Conservation (phyloP, 371 early-diverging fungal genomes). For the Phascolomyces articulosus region DNA sequence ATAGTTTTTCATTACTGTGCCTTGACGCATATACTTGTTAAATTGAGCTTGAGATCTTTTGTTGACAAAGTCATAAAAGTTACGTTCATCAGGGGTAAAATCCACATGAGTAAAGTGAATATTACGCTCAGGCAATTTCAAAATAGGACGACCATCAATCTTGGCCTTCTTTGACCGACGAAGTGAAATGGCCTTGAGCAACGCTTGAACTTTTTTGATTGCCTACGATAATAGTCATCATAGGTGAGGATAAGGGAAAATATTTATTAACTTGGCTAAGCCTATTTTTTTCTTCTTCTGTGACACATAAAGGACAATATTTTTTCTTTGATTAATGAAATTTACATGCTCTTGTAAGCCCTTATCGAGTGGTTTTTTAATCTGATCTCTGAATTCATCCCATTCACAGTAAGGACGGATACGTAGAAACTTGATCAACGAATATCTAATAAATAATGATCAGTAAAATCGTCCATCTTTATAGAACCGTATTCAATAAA, state of each 20-base stretch:
- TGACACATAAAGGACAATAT: neutral
- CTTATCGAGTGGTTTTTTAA: conserved; percentile 31
- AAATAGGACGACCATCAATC: conserved; percentile 71
- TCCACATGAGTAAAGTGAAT: conserved; percentile 57
- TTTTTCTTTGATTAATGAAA: neutral
- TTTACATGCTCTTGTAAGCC: neutral
- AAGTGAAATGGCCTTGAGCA: conserved; percentile 53
- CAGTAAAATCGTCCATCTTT: no score
- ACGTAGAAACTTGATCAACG: conserved; percentile 80
- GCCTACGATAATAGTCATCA: neutral
- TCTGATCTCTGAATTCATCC: conserved; percentile 57
- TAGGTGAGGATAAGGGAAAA: no score
- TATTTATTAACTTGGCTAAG: no score
- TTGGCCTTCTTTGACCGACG: conserved; percentile 66
- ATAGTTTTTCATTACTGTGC: conserved; percentile 63
- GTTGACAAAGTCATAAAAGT: conserved; percentile 66
- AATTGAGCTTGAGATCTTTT: conserved; percentile 50
- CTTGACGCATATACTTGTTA: conserved; percentile 48
- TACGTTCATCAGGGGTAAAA: conserved; percentile 60
- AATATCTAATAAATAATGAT: conserved; percentile 37
- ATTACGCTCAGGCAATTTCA: conserved; percentile 63
- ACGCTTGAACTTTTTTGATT: neutral
- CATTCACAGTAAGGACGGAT: conserved; percentile 67
- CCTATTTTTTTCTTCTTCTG: no score
- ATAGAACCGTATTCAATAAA: neutral